Base-by-base conservation (phyloP, 352 stramenopile species). In the Globisporangium lucens region DNA sequence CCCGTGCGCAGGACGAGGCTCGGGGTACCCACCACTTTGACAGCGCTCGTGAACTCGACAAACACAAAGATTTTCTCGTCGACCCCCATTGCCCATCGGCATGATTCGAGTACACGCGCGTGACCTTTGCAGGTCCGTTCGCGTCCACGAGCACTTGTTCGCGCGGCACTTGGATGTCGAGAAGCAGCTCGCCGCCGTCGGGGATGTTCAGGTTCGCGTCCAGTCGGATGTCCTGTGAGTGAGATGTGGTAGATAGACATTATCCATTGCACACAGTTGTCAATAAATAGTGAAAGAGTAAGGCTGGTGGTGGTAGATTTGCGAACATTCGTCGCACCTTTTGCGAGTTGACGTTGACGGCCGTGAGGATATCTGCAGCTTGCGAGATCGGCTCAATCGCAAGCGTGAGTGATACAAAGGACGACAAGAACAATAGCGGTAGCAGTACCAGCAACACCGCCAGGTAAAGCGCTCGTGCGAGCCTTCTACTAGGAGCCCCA, bases 191-290 rank as follows among this genome's bases (percentile, higher is more conserved):
- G 15, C 84, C 73, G 2, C 82, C 86, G 61, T 92, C 86, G 0
- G 84, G 84, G 29, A 94, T 93, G 56, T 81, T 69, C 6, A 94
- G 63, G 43, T 92, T 91, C 10, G 85, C 83, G 27, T 91, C 79
- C 30, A 94, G 57, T 10, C 78, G 83, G 27, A 94, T 69, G 33
- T 82, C 73, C 75, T 88, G 30, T 33, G 55, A 61, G 9, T 27
- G 6, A 38, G n/a, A 33, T 33, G 5, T 5, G 30, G 30, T 5
- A 33, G 41, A 9, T 5, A 33, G 41, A 9, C 41, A 17, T 22
- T 2, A 2, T 8, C 1, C 41, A 22, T 24, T n/a, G 6, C 4
- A 30, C 61, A 61, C 12, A 49, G 22, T 7, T 20, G 12, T 0
- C 4, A 9, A 20, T 0, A 24, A 24, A n/a, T 58, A 15, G 22